Evolutionary conservation across 2,329 filamentous ascomycete genomes (phyloP).

Genomic region (Diaporthe aspalathi): DNA sequence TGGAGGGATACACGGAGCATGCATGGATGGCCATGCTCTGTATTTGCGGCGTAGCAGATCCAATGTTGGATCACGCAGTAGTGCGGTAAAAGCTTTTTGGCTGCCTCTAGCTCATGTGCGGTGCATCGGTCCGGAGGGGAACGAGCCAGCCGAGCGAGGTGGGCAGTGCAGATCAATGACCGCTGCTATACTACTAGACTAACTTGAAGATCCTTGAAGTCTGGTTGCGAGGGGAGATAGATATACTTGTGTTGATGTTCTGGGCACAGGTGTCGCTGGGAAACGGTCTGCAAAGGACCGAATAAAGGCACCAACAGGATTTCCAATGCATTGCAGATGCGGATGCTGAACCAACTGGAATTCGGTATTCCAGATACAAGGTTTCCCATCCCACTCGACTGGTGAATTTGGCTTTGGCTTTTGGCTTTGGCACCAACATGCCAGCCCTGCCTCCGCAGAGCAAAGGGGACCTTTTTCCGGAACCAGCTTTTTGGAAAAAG

Average conservation of each 20-base stretch:
- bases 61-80: neutral
- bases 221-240: neutral
- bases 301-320: constrained; percentile 9
- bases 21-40: neutral
- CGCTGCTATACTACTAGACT: no score
- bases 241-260: neutral
- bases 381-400: neutral
- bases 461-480: constrained; percentile 1
- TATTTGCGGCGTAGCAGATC: constrained; percentile 21
- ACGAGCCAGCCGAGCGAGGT: neutral
- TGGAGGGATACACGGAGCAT: neutral
- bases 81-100: constrained; percentile 1
- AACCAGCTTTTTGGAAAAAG: constrained; percentile 7
- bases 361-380: neutral
- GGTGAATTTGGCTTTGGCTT: neutral
- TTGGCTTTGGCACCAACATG: no score
- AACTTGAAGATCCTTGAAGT: neutral
- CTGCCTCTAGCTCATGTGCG: neutral
- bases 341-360: neutral
- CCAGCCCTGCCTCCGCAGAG: neutral
- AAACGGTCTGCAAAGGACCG: neutral
- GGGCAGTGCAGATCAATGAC: neutral
- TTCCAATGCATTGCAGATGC: neutral
- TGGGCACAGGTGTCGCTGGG: neutral
- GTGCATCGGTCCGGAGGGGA: neutral